phyloP scores from a whole-genome alignment of 805 yeast genomes.

The Hanseniaspora taiwanica region DNA sequence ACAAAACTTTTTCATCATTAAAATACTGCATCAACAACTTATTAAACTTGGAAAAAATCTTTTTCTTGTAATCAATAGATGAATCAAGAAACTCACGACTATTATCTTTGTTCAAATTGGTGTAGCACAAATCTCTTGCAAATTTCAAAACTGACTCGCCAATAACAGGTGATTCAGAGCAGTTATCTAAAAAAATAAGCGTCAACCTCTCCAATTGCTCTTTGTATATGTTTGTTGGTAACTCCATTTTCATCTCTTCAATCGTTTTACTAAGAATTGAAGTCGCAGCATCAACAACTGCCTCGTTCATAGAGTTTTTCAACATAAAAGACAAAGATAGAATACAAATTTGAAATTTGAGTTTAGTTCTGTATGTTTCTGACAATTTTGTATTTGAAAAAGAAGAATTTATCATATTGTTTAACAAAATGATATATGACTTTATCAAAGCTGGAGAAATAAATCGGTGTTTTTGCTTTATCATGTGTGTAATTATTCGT shows the following conservation, averaged over 20 bases:
- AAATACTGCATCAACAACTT: background rate
- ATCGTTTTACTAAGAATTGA: background rate
- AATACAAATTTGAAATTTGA: conserved; percentile 12
- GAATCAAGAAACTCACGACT: background rate
- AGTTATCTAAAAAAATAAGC: background rate
- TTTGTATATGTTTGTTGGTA: conserved; percentile 8
- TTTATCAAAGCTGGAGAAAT: background rate
- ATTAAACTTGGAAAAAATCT: conserved; percentile 1
- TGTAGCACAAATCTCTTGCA: background rate
- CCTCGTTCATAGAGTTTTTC: conserved; percentile 9
- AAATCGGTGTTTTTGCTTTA: background rate
- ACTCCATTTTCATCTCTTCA: conserved; percentile 4
- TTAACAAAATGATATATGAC: background rate
- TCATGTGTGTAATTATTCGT: background rate
- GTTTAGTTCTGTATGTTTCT: conserved; percentile 8
- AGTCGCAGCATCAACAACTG: conserved; percentile 1
- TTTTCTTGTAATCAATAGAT: background rate
- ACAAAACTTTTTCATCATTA: background rate
- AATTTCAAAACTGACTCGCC: background rate
- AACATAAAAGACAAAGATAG: conserved; percentile 14
- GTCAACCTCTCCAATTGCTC: conserved; percentile 3
- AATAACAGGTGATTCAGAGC: background rate
- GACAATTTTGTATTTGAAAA: conserved; percentile 4
- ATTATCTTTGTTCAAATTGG: background rate
- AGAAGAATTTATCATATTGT: background rate